Evolutionary conservation across 1,284 basidiomycete species (phyloP), one percentile per base, ranked within the genome.

Genomic region (Trichosporon asahii): DNA sequence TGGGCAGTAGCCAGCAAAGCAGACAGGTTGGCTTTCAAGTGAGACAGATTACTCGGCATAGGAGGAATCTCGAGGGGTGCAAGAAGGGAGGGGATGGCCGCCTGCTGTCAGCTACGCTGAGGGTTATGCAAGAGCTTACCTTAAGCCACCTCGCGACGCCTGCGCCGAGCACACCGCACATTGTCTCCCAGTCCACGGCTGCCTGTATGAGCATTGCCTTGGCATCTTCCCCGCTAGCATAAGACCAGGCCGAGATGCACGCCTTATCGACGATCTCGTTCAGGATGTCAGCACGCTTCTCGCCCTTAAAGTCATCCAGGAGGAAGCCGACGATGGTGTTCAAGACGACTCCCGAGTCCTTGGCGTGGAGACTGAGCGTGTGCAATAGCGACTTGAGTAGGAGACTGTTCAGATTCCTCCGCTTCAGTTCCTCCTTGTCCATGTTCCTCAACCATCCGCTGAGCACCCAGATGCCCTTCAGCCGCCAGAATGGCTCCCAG

Each of bases 141-240:
- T 83, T 83, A 5, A 82, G 66, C 83, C 83, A 84, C 29, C 83
- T 66, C 2, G 76, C 70, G 18, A 82, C 79, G 1, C 79, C 82
- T 2, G 71, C 68, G 0, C 77, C 80, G 18, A 82, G 37, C 9
- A 75, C 76, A 0, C 66, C 72, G 63, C 77, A 78, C 25, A 84
- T 37, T 15, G 67, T 37, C 70, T 80, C 79, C 21, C 80, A 61
- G 33, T 75, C 73, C 29, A 70, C 53, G n/a, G 81, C 79, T 21
- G 82, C 73, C 57, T 75, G 69, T 0, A 78, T 71, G 21, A 79
- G 64, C 1, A 79, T 76, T 15, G 64, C 70, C n/a, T 78, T 66
- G 3, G 78, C 80, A 29, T 80, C 78, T n/a, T 70, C 53, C 0
- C 80, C 80, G 8, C 74, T 73, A 6, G 80, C 78, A 65, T 83